Base-by-base conservation (phyloP, 208 protist genomes). In the Crithidia thermophila region DNA sequence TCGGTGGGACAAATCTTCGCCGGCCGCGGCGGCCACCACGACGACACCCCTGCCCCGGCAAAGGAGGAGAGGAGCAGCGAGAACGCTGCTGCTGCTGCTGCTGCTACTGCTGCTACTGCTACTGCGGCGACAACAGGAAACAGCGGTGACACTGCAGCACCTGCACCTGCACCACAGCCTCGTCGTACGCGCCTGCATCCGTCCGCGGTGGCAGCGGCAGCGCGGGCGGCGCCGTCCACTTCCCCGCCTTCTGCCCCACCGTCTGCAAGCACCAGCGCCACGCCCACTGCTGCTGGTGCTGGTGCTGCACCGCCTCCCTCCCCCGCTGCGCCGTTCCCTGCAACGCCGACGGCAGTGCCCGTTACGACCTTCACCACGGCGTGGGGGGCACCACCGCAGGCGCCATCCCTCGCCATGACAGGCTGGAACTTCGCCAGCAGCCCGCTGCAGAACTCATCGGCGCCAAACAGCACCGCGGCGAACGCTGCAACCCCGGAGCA, bases 1-100 rank as follows among this genome's bases (percentile, higher is more conserved):
- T 85, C 81, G 11, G 66, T 87, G n/a, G 77, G 82, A 6, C 82
- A 81, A 20, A 72, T 87, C 39, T 68, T 87, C 16, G 57, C 28
- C 14, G 73, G 81, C 13, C 60, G 77, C 31, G 67, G 72, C 25
- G 13, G 9, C 20, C 50, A 63, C 52, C 50, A 63, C 52, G 74
- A 61, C 4, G 55, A 39, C 23, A 13, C 25, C 3, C 11, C 27
- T 4, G 37, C 47, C 23, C 7, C 8, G 31, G 10, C 7, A 4
- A 61, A 61, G 30, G 66, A 71, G 21, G 31, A 65, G 25, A 28
- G 51, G 18, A 39, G 21, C 16, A 14, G 28, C 49, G 43, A 4
- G 8, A 28, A 11, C 25, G 36, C 65, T 27, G 23, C 43, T 25
- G 33, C 60, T 4, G 25, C 45, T 33, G 23, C 55, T 20, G 37